Evolutionary conservation across 805 yeast genomes (phyloP), one percentile per base, ranked within the genome.

Genomic region (Wickerhamomyces chaumierensis): DNA sequence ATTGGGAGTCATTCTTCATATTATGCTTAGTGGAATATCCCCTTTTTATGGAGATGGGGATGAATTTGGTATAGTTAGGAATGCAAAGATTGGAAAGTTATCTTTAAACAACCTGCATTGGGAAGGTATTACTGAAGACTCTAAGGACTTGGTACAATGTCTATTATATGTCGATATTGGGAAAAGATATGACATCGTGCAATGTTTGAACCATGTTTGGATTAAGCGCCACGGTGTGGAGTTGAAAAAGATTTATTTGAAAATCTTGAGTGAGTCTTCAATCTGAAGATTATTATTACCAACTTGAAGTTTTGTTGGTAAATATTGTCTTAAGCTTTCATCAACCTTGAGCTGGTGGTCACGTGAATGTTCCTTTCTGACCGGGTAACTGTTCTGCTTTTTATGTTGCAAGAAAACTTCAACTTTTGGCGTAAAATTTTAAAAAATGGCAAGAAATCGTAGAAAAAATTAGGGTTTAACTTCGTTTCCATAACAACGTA

Each of bases 11-110:
- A 68, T 78, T 14, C 49, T 68, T 4, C 76, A 76, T 54, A 73
- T 78, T 12, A 56, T 79, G 55, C 55, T 78, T 14, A 73, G 78
- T 32, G 84, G 83, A 0, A 63, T 75, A 3, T 77, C 84, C 0
- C 84, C 85, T 5, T 78, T 78, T 47, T 73, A 69, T 46, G 69
- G 62, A 3, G 63, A 66, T 37, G 69, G 73, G 2, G 58, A 66
- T 16, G 66, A 60, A 27, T 52, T 57, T 14, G 47, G 54, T 17
- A 69, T 70, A 8, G 60, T 69, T n/a, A 48, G 53, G 28, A 65
- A 63, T 38, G 72, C 71, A 0, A 60, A 55, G 39, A 38, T 32
- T 4, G 77, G 77, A 1, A 49, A 51, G 19, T 46, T 75, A 16
- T 55, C 63, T 38, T 57, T 73, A 12, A 47, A 56, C 2, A 39